Evolutionary conservation across 495 filamentous ascomycete genomes (phyloP).

Genomic region (Gamarada debralockiae): DNA sequence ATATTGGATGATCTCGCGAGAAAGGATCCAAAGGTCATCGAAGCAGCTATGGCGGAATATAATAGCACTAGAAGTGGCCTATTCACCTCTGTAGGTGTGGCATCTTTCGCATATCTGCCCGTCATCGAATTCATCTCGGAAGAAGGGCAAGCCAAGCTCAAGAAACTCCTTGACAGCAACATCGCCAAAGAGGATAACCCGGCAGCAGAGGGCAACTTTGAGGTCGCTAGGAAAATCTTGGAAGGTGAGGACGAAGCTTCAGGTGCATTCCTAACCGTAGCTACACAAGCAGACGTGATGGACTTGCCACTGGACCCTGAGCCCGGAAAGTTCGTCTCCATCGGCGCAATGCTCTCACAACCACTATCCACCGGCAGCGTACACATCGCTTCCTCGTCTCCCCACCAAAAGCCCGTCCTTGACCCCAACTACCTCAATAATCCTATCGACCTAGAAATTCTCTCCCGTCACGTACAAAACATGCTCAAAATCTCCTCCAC

Average conservation of each 20-base stretch:
- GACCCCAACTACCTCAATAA: slow-evolving; percentile 54
- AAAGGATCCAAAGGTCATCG: not conserved
- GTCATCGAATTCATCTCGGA: not conserved
- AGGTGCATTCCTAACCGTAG: not conserved
- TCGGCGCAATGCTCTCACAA: slow-evolving; percentile 8
- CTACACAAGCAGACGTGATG: not conserved
- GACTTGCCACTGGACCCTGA: not conserved
- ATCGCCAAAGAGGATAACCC: not conserved
- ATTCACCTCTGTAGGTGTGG: not conserved
- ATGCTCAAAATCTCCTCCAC: too few relatives aligned
- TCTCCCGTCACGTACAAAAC: slow-evolving; percentile 37
- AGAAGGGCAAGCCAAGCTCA: not conserved
- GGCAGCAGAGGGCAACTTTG: not conserved
- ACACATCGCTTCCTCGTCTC: slow-evolving; percentile 42
- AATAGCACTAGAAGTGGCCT: not conserved
- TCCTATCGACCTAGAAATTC: slow-evolving; percentile 45
- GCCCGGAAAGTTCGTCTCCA: not conserved
- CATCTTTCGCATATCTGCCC: not conserved
- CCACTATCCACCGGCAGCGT: slow-evolving; percentile 53
- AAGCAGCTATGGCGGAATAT: not conserved
- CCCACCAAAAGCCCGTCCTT: slow-evolving; percentile 32
- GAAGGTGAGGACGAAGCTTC: not conserved
- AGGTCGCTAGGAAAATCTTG: not conserved
- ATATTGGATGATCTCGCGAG: not conserved
- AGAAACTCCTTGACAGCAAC: not conserved